Base-by-base conservation (phyloP, 345 rosid species). In the Diplotaxis tenuifolia region DNA sequence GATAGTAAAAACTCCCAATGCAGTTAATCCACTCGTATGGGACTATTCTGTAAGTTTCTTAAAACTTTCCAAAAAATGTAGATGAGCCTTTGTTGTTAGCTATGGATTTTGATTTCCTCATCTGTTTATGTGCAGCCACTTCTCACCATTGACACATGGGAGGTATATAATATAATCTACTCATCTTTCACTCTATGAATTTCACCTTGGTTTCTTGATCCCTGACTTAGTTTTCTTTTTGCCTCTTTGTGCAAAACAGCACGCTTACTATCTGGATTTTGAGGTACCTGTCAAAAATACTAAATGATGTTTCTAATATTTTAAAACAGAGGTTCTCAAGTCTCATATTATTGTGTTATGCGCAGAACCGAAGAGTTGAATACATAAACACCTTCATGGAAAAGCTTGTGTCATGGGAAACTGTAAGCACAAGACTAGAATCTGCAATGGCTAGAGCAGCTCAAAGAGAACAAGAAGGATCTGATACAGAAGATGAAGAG, bases 21-120 rank as follows among this genome's bases (percentile, higher is more conserved):
- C 98, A 23, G 84, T 94, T n/a, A 94, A 91, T 73, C 97, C 98
- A 2, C 97, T 88, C 49, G 83, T 94, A 65, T 94, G 98, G 97
- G 94, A 86, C 74, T 88, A 88, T 80, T 86, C 75, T 58, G 98
- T 94, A 76, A 81, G 97, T 83, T 15, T 31, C 60, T 52, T n/a
- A n/a, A 40, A 53, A 42, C 40, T 25, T 53, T 14, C 3, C 27
- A 32, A 4, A 49, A n/a, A n/a, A 9, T 42, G n/a, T 3, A 42
- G 34, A 69, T 40, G 25, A 66, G 8, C 15, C 27, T 20, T 15
- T 57, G 22, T 65, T n/a, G 36, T 49, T 58, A 23, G 67, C 38
- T 22, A 22, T 61, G 64, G 36, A 47, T 68, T 19, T 47, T 54
- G 49, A 31, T 40, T 18, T 9, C 42, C 71, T 32, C 76, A 38